Evolutionary conservation across 2,329 filamentous ascomycete species (phyloP).

Genomic region (Stenocarpella maydis): DNA sequence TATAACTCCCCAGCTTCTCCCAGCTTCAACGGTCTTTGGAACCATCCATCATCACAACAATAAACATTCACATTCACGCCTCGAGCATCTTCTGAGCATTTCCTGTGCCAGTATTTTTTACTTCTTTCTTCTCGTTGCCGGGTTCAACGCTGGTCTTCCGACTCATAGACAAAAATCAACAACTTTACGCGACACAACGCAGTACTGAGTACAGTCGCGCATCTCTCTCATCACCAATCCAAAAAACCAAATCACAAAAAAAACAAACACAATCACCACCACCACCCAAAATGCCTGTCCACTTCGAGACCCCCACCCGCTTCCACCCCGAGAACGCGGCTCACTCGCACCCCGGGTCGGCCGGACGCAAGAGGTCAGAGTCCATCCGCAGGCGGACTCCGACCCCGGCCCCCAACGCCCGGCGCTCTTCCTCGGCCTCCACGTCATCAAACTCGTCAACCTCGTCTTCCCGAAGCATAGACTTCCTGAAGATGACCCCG

Average conservation of each 20-base stretch:
- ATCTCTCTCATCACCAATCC: background rate
- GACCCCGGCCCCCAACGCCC: constrained; percentile 28
- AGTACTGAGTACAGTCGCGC: background rate
- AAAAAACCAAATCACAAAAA: background rate
- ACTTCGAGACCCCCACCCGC: constrained; percentile 32
- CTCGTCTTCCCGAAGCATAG: background rate
- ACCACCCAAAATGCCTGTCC: constrained; percentile 30
- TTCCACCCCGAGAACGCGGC: constrained; percentile 33
- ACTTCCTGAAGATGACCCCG: constrained; percentile 29
- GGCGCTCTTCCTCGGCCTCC: constrained; percentile 28
- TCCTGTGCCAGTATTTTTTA: background rate
- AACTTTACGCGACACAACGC: background rate
- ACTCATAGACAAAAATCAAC: background rate
- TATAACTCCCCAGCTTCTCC: constrained; percentile 7
- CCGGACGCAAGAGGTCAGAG: constrained; percentile 21
- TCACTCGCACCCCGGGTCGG: constrained; percentile 27
- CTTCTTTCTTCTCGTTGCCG: constrained; percentile 14
- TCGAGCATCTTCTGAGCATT: background rate
- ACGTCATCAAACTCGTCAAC: constrained; percentile 21
- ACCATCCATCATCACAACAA: constrained; percentile 18
- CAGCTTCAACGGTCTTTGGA: background rate
- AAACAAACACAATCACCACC: background rate
- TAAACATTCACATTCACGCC: constrained; percentile 6
- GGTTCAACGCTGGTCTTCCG: constrained; percentile 25
- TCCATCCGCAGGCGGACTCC: constrained; percentile 31